Evolutionary conservation across 768 basidiomycete genomes (phyloP), one percentile per base, ranked within the genome.

Genomic region (Kwoniella botswanensis): DNA sequence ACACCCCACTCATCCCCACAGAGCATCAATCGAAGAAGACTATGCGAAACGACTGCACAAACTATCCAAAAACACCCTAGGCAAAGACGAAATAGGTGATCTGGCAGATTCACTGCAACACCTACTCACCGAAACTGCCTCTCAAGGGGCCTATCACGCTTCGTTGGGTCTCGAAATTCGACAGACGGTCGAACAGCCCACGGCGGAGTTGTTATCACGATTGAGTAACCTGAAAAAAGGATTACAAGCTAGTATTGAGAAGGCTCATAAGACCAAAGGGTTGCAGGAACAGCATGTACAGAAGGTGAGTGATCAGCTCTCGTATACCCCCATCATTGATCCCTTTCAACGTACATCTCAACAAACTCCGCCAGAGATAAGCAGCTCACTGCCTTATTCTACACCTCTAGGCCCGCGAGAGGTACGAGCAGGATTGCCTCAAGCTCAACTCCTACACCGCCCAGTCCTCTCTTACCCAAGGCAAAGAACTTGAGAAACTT

Each of bases 381-480:
- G 22, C 17, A 26, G 42, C 4, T 29, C 55, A n/a, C 18, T 58
- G 12, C 17, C 26, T 44, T 15, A 41, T 29, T 9, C 13, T 42
- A 35, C 59, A 41, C 22, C 22, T 1, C 10, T 65, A 86, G 85
- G 93, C 97, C 2, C 89, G 92, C 71, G 93, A 95, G 82, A 93
- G 94, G 80, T 98, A 98, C 84, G 93, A 97, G 83, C 86, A 87
- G 60, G 96, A 98, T 78, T 96, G 94, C 82, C 86, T 95, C 21
- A 89, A 91, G 60, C 95, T 98, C 86, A 98, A 97, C 79, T 91
- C 93, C 1, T 94, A 92, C 79, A 94, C 94, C 4, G 94, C 94
- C 4, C 94, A 97, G 82, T 88, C 91, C 42, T 90, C 92, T 1
- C 88, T 98, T 9, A 89, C 93, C 26, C 97, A 98, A 82, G 97